phyloP scores from a whole-genome alignment of 1,284 basidiomycete species.

The Anthracocystis panici-leucophaei region DNA sequence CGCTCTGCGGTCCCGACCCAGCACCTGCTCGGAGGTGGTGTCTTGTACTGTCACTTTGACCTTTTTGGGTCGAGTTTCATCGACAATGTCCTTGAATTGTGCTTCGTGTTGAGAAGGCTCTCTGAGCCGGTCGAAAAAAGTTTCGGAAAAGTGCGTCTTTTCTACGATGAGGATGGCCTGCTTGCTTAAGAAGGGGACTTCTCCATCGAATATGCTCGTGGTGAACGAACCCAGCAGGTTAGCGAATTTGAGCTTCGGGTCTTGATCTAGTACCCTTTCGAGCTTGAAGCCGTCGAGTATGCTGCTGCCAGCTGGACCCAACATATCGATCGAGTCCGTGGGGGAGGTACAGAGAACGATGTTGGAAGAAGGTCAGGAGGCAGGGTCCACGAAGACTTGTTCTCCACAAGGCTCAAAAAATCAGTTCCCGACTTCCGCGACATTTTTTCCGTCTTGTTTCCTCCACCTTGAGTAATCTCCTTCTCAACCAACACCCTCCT shows the following conservation, averaged over 20 bases:
- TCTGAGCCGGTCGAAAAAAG: conserved; percentile 24
- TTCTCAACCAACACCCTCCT: not conserved
- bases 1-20: not conserved
- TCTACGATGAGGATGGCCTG: conserved; percentile 63
- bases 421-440: conserved; percentile 29
- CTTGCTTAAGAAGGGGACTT: not conserved
- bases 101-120: not conserved
- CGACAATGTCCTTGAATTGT: not conserved
- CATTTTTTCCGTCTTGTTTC: conserved; percentile 13
- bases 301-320: not conserved
- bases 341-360: not conserved
- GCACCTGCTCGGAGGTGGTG: not conserved
- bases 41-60: conserved; percentile 8
- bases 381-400: conserved; percentile 26
- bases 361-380: conserved; percentile 1
- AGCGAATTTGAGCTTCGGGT: conserved; percentile 48
- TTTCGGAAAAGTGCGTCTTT: conserved; percentile 60
- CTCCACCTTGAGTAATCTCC: conserved; percentile 40
- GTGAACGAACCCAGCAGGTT: conserved; percentile 46
- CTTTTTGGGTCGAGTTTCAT: not conserved
- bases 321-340: not conserved
- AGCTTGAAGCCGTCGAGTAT: conserved; percentile 57
- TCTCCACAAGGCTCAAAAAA: not conserved
- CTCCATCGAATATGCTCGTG: not conserved
- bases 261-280: conserved; percentile 50